Evolutionary conservation across 1,284 basidiomycete genomes (phyloP).

Genomic region (Cutaneotrichosporon sp.): DNA sequence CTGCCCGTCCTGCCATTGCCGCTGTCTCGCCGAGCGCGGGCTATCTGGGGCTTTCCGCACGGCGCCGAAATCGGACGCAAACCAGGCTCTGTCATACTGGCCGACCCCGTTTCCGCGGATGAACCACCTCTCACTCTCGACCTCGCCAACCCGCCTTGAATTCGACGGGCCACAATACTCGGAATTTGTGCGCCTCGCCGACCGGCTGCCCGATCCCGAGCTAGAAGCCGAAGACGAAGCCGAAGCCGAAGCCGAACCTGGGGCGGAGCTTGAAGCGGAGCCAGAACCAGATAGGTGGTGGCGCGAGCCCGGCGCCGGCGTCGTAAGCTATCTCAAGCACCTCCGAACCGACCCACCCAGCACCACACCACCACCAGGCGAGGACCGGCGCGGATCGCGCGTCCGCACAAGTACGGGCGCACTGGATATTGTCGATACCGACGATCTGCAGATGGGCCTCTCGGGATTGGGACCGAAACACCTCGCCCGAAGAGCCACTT

Average conservation of each 20-base stretch:
- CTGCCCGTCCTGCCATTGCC: conserved; percentile 45
- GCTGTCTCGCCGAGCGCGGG: conserved; percentile 31
- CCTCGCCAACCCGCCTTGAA: conserved; percentile 9
- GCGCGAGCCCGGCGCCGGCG: conserved; percentile 1
- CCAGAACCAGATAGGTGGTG: not conserved
- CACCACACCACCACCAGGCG: not conserved
- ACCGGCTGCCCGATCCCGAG: not conserved
- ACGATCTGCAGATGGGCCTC: not conserved
- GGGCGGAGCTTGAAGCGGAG: too few relatives aligned
- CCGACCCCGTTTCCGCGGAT: not conserved
- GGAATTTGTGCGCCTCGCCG: not conserved
- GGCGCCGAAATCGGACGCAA: conserved; percentile 1
- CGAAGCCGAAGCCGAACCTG: too few relatives aligned
- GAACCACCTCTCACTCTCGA: not conserved
- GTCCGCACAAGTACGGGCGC: not conserved
- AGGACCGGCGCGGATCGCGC: not conserved
- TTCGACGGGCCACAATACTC: conserved; percentile 11
- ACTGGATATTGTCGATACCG: not conserved
- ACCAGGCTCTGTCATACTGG: too few relatives aligned
- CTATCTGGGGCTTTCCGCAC: conserved; percentile 24
- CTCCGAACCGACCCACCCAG: not conserved
- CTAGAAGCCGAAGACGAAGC: too few relatives aligned
- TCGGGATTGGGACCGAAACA: not conserved
- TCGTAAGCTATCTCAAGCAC: not conserved
- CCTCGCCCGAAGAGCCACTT: not conserved